phyloP scores from a whole-genome alignment of 2,329 filamentous ascomycete genomes.

The Fusarium sp. region DNA sequence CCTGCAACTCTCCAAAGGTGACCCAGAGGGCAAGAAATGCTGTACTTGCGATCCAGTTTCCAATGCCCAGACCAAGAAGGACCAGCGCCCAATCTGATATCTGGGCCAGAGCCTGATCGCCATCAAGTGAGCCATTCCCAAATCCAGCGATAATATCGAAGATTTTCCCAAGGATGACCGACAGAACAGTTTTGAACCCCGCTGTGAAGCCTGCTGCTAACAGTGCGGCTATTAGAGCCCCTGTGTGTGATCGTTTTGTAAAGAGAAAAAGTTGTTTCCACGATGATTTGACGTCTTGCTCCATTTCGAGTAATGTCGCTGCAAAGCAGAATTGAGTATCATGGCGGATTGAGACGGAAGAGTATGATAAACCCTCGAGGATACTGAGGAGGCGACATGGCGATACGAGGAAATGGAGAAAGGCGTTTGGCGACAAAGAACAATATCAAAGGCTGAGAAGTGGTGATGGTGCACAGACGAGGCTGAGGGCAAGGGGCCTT shows the following conservation, averaged over 20 bases:
- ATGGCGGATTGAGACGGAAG: background rate
- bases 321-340: background rate
- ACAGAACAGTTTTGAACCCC: slow-evolving; percentile 72
- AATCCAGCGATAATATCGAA: slow-evolving; percentile 79
- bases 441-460: slow-evolving; percentile 27
- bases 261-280: slow-evolving; percentile 76
- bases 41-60: slow-evolving; percentile 75
- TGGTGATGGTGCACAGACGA: slow-evolving; percentile 37
- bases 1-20: slow-evolving; percentile 84
- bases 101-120: slow-evolving; percentile 64
- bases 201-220: slow-evolving; percentile 70
- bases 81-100: slow-evolving; percentile 72
- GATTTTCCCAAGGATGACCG: slow-evolving; percentile 79
- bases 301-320: slow-evolving; percentile 27
- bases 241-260: slow-evolving; percentile 70
- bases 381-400: slow-evolving; percentile 1
- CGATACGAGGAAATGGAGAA: background rate
- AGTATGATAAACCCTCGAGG: background rate
- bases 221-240: slow-evolving; percentile 66
- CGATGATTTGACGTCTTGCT: slow-evolving; percentile 42
- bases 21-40: slow-evolving; percentile 79
- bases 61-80: slow-evolving; percentile 72
- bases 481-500: slow-evolving; percentile 11
- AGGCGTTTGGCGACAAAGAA: slow-evolving; percentile 40
- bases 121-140: slow-evolving; percentile 66